Evolutionary conservation across 202 grass and related monocot species (phyloP).

Genomic region (Musa balbisiana): DNA sequence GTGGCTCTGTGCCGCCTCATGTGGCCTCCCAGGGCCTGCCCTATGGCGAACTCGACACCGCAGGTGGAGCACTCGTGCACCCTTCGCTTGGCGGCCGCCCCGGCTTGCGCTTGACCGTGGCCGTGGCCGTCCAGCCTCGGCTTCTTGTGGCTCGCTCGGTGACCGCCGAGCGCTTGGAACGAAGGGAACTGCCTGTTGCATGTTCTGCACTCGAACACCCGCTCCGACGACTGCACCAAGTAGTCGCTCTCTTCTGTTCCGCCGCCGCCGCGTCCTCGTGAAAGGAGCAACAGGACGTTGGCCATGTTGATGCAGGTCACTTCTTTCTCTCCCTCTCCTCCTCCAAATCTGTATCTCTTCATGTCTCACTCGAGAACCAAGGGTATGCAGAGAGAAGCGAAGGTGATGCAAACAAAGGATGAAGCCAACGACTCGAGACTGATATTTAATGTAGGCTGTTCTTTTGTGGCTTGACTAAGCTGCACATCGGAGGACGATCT

Average conservation of each 20-base stretch:
- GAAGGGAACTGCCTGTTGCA: not conserved
- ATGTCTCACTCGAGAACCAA: not conserved
- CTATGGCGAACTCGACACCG: conserved; percentile 17
- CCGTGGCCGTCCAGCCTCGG: not conserved
- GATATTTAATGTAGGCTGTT: no score
- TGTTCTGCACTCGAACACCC: conserved; percentile 3
- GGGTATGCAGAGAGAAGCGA: no score
- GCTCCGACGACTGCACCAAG: not conserved
- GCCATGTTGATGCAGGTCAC: not conserved
- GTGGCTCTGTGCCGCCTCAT: conserved; percentile 10
- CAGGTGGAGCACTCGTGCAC: conserved; percentile 19
- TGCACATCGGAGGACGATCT: no score
- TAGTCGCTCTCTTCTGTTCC: not conserved
- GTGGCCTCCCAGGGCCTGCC: conserved; percentile 19
- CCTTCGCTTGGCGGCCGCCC: not conserved
- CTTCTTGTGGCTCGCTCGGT: conserved; percentile 10
- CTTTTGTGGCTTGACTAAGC: no score
- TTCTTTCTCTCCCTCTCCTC: not conserved
- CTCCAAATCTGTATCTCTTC: not conserved
- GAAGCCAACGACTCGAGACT: no score
- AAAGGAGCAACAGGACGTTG: not conserved
- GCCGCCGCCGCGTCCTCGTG: not conserved
- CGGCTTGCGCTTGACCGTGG: not conserved
- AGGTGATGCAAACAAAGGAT: no score
- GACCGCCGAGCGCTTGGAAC: not conserved